Evolutionary conservation across 129 eudicot species (phyloP).

Genomic region (Pseudognaphalium luteoalbum): DNA sequence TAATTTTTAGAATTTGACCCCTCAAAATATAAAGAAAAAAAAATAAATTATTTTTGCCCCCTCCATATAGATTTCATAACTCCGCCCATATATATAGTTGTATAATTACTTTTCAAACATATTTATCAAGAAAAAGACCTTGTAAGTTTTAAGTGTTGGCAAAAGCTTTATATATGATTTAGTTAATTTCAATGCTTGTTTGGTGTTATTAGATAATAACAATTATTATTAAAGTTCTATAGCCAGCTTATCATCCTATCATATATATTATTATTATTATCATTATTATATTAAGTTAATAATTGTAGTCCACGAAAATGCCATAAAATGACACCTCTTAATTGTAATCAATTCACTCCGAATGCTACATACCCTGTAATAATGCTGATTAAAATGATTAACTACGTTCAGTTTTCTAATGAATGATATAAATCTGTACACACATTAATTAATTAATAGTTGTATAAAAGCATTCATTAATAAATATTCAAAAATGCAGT

Average conservation of each 20-base stretch:
- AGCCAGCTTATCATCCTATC: too few species aligned
- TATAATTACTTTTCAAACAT: slow-evolving; percentile 17
- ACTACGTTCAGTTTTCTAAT: background rate
- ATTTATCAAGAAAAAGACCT: slow-evolving; percentile 16
- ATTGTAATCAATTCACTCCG: background rate
- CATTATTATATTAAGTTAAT: background rate
- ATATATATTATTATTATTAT: too few species aligned
- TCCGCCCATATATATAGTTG: too few species aligned
- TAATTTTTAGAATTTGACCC: too few species aligned
- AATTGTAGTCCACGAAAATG: slow-evolving; percentile 16
- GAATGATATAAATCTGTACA: too few species aligned
- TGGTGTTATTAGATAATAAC: slow-evolving; percentile 19
- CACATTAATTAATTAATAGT: too few species aligned
- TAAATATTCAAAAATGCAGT: too few species aligned
- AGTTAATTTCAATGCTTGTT: slow-evolving; percentile 18
- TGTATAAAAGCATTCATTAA: too few species aligned
- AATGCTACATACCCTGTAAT: background rate
- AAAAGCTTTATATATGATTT: background rate
- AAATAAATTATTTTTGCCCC: too few species aligned
- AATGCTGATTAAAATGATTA: background rate
- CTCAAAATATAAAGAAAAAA: too few species aligned
- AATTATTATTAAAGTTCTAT: background rate
- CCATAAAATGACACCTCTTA: background rate
- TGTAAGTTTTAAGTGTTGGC: background rate
- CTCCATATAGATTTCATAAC: too few species aligned